These are phyloP conservation scores for Alternaria alternata DNA, from an alignment of 2,329 filamentous ascomycete species.

Conservation along the genomic window DNA sequence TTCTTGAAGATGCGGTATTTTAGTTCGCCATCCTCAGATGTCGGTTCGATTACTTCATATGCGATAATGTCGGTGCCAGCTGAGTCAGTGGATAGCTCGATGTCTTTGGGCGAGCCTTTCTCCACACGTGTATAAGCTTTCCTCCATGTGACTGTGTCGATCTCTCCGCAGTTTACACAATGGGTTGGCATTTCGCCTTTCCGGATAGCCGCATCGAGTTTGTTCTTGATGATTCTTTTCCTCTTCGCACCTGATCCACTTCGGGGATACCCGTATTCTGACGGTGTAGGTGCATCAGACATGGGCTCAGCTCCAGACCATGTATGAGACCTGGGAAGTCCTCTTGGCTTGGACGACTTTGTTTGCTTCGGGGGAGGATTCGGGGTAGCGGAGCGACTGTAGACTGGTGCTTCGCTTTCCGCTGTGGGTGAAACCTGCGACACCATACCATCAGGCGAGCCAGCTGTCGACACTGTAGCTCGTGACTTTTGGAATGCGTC, in stretches of 20 bases:
- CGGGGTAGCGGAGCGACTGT: slow-evolving; percentile 37
- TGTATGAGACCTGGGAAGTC: slow-evolving; percentile 47
- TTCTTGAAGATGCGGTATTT: slow-evolving; percentile 83
- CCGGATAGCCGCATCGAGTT: slow-evolving; percentile 67
- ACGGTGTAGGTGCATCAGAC: slow-evolving; percentile 42
- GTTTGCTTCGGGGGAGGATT: slow-evolving; percentile 25
- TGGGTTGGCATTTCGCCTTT: slow-evolving; percentile 86
- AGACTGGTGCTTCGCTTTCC: slow-evolving; percentile 26
- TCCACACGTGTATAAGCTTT: slow-evolving; percentile 86
- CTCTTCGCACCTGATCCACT: slow-evolving; percentile 67
- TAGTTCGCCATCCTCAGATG: slow-evolving; percentile 66
- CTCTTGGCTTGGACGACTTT: slow-evolving; percentile 35
- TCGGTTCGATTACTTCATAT: slow-evolving; percentile 41
- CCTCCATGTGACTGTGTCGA: slow-evolving; percentile 96
- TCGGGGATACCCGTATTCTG: slow-evolving; percentile 38
- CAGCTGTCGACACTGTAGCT: slow-evolving; percentile 19
- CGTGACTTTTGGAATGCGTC: slow-evolving; percentile 16
- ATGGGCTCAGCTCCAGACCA: slow-evolving; percentile 48
- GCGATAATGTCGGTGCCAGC: slow-evolving; percentile 73
- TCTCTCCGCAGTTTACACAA: slow-evolving; percentile 91
- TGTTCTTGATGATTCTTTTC: slow-evolving; percentile 69
- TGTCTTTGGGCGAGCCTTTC: slow-evolving; percentile 72
- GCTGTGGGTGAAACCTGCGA: slow-evolving; percentile 30
- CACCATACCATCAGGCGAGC: slow-evolving; percentile 29
- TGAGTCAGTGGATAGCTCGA: slow-evolving; percentile 69